Evolutionary conservation across 2,329 filamentous ascomycete species (phyloP), one percentile per base, ranked within the genome.

Genomic region (Apiospora aurea): DNA sequence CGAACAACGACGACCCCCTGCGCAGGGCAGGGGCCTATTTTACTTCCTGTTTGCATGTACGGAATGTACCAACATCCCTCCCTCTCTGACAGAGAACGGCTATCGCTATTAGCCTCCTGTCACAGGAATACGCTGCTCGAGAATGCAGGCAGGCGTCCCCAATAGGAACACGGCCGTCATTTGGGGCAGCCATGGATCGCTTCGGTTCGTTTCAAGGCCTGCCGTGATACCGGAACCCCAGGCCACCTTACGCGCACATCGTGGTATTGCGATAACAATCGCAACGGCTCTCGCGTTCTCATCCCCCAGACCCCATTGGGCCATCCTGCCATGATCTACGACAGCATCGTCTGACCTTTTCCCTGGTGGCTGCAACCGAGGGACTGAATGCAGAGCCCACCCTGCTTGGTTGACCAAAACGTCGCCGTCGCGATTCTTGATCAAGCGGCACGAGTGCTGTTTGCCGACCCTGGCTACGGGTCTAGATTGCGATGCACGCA

Each of bases 71-170:
- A 43, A 43, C 41, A 43, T 43, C 41, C 26, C 26, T 29, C 26
- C 41, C 41, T 14, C 13, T 14, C 41, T 43, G 41, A 13, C 41
- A 43, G 13, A 14, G 6, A 43, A 43, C 49, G n/a, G 14, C 49
- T 51, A 51, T 26, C n/a, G 21, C 26, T 13, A 51, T 51, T 51
- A 51, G 49, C 49, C n/a, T 49, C 51, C 16, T 34, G 51, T 61
- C 38, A 38, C 53, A 34, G 21, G 53, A 61, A 29, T 61, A 29
- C 53, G 18, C 53, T 41, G 18, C 57, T 41, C 29, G 57, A 64
- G n/a, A 21, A 64, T 64, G 57, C 57, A 64, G 57, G 21, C 18
- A 41, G 57, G 41, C n/a, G 34, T 10, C 41, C 57, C 57, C 57
- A 64, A 64, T 41, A 64, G 57, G 57, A 41, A n/a, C 29, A 41